These are phyloP conservation scores for Annona squamosa DNA, from an alignment of 164 flowering plant genomes.

Conservation along the genomic window DNA sequence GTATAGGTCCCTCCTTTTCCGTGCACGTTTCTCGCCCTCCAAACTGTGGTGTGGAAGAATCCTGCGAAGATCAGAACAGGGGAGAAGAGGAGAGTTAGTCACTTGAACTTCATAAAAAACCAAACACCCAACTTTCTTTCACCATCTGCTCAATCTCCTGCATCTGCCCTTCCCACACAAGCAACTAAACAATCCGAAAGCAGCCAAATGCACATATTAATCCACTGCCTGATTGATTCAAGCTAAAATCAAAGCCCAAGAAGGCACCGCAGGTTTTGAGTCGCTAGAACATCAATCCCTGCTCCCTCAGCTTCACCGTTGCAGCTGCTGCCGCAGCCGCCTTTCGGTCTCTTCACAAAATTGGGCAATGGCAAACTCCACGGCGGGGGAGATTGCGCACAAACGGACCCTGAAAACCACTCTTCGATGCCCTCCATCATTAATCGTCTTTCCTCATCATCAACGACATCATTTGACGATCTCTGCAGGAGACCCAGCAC, in stretches of 20 bases:
- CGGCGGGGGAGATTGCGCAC: neutral
- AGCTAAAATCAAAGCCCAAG: neutral
- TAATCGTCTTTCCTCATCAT: neutral
- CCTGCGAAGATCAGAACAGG: too few relatives aligned
- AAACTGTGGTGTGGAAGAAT: too few relatives aligned
- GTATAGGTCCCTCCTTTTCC: too few relatives aligned
- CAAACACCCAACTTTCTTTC: too few relatives aligned
- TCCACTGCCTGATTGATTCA: too few relatives aligned
- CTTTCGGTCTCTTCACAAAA: neutral
- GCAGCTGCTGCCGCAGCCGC: neutral
- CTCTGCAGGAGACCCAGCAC: neutral
- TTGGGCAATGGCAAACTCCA: conserved; percentile 1
- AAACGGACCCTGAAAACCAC: conserved; percentile 2
- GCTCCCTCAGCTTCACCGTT: neutral
- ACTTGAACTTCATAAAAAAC: too few relatives aligned
- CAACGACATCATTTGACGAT: neutral
- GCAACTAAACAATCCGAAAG: too few relatives aligned
- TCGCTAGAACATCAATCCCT: neutral
- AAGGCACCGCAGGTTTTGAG: neutral
- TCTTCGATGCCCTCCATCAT: neutral
- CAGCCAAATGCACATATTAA: too few relatives aligned
- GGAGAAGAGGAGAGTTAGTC: too few relatives aligned
- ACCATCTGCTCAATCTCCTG: too few relatives aligned
- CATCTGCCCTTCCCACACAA: too few relatives aligned
- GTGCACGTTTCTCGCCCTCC: too few relatives aligned